Evolutionary conservation across 805 yeast species (phyloP), one percentile per base, ranked within the genome.

Genomic region (Saccharomyces eubayanus): DNA sequence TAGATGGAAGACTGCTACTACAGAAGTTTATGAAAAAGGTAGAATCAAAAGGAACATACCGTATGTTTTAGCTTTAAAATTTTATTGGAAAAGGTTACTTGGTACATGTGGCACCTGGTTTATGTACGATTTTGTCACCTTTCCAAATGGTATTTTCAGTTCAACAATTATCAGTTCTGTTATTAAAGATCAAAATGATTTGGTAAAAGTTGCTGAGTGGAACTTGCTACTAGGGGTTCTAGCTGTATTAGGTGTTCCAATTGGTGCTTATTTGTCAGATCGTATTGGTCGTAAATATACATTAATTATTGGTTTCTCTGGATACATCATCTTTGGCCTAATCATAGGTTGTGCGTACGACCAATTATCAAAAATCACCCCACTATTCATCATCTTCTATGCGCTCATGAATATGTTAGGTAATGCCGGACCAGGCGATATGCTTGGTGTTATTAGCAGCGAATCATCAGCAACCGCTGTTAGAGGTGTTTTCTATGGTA

Each of bases 371-470:
- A 63, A 79, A 43, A 79, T 84, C 62, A 76, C 89, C 65, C 97
- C 81, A 43, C 92, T 82, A 0, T 89, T 91, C 62, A 87, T 84
- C 50, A 94, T 89, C 47, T 85, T 87, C 29, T 92, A 85, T 66
- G 97, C 97, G 74, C 83, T 92, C 59, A 92, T 89, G 70, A 74
- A 82, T 68, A 77, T 96, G 6, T 76, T 89, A 49, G 97, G 97
- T 64, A 97, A 92, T 71, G 87, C 91, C 70, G 96, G 96, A 30
- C 91, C 96, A 12, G 98, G 97, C 73, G 89, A 90, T 72, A 89
- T 87, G 72, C 85, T 87, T 69, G 97, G 97, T 61, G 73, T 87
- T 53, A 76, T 91, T 57, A 95, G 96, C 21, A 80, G 96, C 46
- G 90, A 90, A 72, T 85, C 96, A 6, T 79, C 84, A 48, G 86